These are phyloP conservation scores for Tetracladium setigerum DNA, from an alignment of 495 filamentous ascomycete genomes.

Conservation along the genomic window DNA sequence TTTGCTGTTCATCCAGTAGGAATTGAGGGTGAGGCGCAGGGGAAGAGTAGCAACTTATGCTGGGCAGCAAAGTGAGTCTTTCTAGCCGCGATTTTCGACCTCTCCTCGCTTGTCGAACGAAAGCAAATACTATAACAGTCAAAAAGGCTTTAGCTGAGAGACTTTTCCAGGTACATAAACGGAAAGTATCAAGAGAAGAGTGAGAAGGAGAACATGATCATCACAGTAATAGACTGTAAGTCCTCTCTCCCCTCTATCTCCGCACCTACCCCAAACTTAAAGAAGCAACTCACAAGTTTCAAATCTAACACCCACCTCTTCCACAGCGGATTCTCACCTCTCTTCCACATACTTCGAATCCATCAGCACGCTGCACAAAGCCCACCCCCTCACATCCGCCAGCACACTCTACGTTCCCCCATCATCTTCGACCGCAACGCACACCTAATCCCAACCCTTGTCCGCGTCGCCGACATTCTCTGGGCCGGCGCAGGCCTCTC, in stretches of 20 bases:
- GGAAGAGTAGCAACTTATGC: constrained; percentile 61
- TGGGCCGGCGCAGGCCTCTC: constrained; percentile 62
- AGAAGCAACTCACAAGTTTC: too few relatives aligned
- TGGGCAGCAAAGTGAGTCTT: constrained; percentile 58
- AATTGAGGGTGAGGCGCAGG: constrained; percentile 54
- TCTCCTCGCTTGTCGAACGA: too few relatives aligned
- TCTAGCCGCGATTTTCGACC: too few relatives aligned
- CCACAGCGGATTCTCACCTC: constrained; percentile 60
- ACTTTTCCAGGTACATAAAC: too few relatives aligned
- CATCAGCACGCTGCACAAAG: constrained; percentile 50
- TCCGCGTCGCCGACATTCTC: constrained; percentile 59
- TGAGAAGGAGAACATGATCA: constrained; percentile 48
- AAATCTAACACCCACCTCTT: background rate
- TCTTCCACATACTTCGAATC: constrained; percentile 55
- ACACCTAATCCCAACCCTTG: constrained; percentile 54
- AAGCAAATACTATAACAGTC: too few relatives aligned
- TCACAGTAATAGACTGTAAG: constrained; percentile 65
- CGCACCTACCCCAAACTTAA: background rate
- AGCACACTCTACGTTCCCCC: constrained; percentile 58
- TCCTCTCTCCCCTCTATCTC: background rate
- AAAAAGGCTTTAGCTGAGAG: too few relatives aligned
- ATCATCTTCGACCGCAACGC: constrained; percentile 68
- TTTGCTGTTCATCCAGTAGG: constrained; percentile 54
- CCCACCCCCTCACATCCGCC: constrained; percentile 42
- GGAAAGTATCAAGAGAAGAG: constrained; percentile 42